Conservation (phyloP, 1,284 basidiomycete species). For the Malassezia caprae region DNA sequence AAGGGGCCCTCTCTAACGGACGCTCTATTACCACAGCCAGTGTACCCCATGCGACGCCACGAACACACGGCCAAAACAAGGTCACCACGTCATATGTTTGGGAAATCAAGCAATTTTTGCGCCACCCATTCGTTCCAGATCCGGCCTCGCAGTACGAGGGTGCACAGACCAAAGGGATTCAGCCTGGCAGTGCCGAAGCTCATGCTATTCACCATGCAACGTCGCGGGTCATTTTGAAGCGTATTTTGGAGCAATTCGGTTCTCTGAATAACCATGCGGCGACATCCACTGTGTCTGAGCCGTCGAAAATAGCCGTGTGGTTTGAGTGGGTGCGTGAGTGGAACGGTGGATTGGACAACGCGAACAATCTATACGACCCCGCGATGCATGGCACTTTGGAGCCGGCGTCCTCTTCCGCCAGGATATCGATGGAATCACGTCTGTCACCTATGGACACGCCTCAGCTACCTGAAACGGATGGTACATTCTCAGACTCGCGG, state of each 20-base stretch:
- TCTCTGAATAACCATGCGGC: not conserved
- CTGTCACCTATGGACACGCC: not conserved
- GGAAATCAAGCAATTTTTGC: slow-evolving; percentile 9
- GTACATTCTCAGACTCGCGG: not conserved
- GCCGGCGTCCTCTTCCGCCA: not conserved
- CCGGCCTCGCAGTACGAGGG: not conserved
- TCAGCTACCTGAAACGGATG: not conserved
- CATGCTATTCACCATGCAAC: not conserved
- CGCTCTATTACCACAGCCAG: not conserved
- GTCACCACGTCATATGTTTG: slow-evolving; percentile 7
- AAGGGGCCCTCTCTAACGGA: not conserved
- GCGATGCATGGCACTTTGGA: not conserved
- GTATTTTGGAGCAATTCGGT: slow-evolving; percentile 38
- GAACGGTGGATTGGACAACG: slow-evolving; percentile 2
- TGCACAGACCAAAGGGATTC: not conserved
- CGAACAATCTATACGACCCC: not conserved
- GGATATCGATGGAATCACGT: not conserved
- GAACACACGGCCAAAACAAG: not conserved
- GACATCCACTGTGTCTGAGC: not conserved
- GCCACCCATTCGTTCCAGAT: not conserved
- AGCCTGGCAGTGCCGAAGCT: not conserved
- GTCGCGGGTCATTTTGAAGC: not conserved
- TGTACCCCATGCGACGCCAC: not conserved
- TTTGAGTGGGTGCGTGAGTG: slow-evolving; percentile 43
- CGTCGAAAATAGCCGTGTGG: slow-evolving; percentile 24